phyloP scores from a whole-genome alignment of 345 rosid species.

The Fremontodendron californicum region DNA sequence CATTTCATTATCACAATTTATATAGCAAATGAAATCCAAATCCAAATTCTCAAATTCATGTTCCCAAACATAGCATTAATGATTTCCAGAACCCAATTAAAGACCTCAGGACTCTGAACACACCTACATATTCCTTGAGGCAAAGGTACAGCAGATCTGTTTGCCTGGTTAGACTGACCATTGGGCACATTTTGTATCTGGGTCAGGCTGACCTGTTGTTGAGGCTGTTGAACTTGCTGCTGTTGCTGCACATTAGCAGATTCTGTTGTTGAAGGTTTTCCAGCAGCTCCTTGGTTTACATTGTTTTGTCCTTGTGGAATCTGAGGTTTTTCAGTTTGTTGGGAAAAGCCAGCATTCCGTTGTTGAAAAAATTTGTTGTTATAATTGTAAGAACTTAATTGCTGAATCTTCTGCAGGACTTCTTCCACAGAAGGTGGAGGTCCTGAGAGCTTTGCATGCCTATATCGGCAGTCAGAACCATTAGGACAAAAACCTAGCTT shows the following conservation, averaged over 20 bases:
- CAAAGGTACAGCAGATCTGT: conserved; percentile 69
- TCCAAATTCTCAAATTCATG: no score
- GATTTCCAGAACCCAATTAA: conserved; percentile 60
- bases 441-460: conserved; percentile 91
- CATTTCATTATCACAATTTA: no score
- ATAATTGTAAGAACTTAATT: conserved; percentile 56
- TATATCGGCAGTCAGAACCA: conserved; percentile 93
- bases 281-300: conserved; percentile 38
- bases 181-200: conserved; percentile 59
- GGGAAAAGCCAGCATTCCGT: conserved; percentile 48
- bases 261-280: conserved; percentile 38
- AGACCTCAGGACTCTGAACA: conserved; percentile 85
- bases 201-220: conserved; percentile 55
- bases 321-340: conserved; percentile 61
- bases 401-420: conserved; percentile 95
- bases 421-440: conserved; percentile 96
- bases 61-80: no score
- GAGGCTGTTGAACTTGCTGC: conserved; percentile 57
- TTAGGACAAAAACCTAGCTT: conserved; percentile 98
- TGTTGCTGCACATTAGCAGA: no score
- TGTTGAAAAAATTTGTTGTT: conserved; percentile 79
- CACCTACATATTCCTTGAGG: conserved; percentile 99
- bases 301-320: conserved; percentile 44
- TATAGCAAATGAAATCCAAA: no score
- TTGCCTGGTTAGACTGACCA: conserved; percentile 53